Base-by-base conservation (phyloP, 768 basidiomycete species). In the Suillus subaureus region DNA sequence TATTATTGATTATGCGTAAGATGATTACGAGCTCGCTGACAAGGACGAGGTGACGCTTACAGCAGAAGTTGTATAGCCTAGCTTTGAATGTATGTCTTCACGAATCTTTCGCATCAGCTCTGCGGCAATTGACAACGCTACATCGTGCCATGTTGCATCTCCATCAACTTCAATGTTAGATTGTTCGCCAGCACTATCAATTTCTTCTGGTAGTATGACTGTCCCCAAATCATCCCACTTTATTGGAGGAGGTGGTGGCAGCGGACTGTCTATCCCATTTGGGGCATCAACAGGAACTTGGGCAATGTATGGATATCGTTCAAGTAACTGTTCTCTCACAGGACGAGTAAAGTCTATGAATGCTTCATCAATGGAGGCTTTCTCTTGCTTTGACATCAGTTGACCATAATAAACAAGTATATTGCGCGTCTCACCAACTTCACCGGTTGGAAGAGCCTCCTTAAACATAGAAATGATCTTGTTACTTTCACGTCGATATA, bases 331-430 rank as follows among this genome's bases (percentile, higher is more conserved):
- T 64, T 89, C 86, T 43, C 93, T 88, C n/a, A 94, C 88, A 40
- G 91, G 89, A 11, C 83, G 83, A 4, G 95, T 93, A 64, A 99
- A 85, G 75, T 99, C 97, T 64, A 99, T 87, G 76, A 96, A 99
- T 0, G 94, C 95, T 73, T 99, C 97, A 72, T 99, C 97, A 42
- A 99, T 97, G 0, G 94, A 97, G 28, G 97, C 97, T 75, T 96
- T 97, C 78, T 99, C 97, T 96, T 74, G 57, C 37, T 51, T 45
- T 31, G 6, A 45, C 9, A 33, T 12, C 45, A 49, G 62, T 61
- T 42, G 64, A 52, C 42, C 31, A 68, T 64, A 8, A 13, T 4
- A 55, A 37, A 40, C 26, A 56, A 31, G 49, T 23, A 37, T 57
- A 5, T 12, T 45, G 23, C 37, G 31, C 28, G 58, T 40, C 82